Evolutionary conservation across 2,329 filamentous ascomycete genomes (phyloP).

Genomic region (Alternaria dauci): DNA sequence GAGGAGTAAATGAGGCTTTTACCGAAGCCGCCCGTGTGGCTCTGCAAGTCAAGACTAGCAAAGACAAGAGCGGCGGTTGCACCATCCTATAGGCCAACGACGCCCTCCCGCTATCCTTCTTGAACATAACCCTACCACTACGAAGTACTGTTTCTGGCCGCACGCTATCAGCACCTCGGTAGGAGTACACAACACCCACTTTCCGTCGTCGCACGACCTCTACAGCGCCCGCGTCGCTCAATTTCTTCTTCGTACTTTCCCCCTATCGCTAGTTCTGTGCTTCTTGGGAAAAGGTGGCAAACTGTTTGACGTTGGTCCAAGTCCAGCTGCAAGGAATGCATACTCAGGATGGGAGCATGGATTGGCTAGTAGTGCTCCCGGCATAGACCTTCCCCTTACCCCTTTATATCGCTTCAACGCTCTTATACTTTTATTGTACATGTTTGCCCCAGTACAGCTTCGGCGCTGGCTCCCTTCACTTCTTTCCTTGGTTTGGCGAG

Average conservation of each 20-base stretch:
- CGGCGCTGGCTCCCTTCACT: constrained; percentile 18
- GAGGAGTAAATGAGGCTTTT: constrained; percentile 97
- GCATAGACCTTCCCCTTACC: constrained; percentile 19
- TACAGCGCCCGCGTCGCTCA: not conserved
- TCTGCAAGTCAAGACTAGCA: constrained; percentile 65
- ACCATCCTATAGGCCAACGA: constrained; percentile 38
- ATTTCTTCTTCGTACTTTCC: not conserved
- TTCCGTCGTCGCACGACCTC: not conserved
- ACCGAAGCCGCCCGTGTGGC: constrained; percentile 97
- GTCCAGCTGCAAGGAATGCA: constrained; percentile 4
- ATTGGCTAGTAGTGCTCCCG: constrained; percentile 5
- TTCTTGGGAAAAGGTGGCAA: constrained; percentile 4
- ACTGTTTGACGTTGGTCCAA: constrained; percentile 1
- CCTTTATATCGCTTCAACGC: constrained; percentile 13
- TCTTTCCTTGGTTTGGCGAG: constrained; percentile 12
- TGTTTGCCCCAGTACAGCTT: constrained; percentile 21
- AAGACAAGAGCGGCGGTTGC: constrained; percentile 57
- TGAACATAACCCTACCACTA: constrained; percentile 14
- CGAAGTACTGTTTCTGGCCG: not conserved
- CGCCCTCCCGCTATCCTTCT: not conserved
- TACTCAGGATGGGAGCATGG: not conserved
- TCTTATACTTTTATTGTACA: constrained; percentile 32
- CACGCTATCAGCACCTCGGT: not conserved
- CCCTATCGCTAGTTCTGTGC: not conserved
- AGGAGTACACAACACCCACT: not conserved